Evolutionary conservation across 1,284 basidiomycete genomes (phyloP).

Genomic region (Irpex sp.): DNA sequence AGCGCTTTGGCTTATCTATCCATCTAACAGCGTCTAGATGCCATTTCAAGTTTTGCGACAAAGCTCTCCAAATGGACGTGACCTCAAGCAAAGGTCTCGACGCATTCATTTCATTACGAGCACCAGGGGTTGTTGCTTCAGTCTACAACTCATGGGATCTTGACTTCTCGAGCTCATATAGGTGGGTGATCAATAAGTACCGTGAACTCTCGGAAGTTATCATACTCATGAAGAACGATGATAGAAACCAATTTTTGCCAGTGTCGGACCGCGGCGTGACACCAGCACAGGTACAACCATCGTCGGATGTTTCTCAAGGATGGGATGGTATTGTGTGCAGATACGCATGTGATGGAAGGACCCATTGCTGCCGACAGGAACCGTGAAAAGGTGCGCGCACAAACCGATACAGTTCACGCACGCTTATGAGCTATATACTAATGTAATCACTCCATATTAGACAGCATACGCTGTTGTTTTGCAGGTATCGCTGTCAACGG

Average conservation of each 20-base stretch:
- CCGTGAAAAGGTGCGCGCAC: too few relatives aligned
- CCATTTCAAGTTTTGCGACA: too few relatives aligned
- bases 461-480: conserved; percentile 95
- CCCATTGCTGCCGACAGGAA: conserved; percentile 91
- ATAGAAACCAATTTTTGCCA: conserved; percentile 43
- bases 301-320: conserved; percentile 90
- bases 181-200: conserved; percentile 17
- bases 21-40: too few relatives aligned
- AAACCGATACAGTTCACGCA: too few relatives aligned
- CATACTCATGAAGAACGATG: too few relatives aligned
- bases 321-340: conserved; percentile 93
- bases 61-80: too few relatives aligned
- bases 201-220: conserved; percentile 35
- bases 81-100: too few relatives aligned
- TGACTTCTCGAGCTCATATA: conserved; percentile 33
- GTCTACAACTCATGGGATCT: conserved; percentile 28
- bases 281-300: conserved; percentile 98
- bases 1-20: too few relatives aligned
- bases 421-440: conserved; percentile 29
- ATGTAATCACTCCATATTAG: conserved; percentile 82
- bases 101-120: too few relatives aligned
- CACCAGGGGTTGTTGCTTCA: conserved; percentile 22
- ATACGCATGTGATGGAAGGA: conserved; percentile 94
- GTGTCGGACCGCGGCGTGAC: too few relatives aligned
- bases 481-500: too few relatives aligned